Evolutionary conservation across 441 rosid genomes (phyloP).

Genomic region (Sinapis alba): DNA sequence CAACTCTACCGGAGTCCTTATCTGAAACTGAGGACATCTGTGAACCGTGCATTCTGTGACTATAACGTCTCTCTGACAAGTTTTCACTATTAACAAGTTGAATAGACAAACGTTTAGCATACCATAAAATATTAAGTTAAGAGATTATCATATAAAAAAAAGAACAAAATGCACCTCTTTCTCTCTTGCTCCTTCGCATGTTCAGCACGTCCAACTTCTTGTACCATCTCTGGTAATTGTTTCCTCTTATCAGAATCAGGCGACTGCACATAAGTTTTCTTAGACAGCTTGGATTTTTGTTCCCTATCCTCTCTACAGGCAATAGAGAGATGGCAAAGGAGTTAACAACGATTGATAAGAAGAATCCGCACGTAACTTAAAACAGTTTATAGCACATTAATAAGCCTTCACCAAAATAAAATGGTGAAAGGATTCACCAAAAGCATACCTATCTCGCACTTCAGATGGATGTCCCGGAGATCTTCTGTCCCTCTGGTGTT

Average conservation of each 20-base stretch:
- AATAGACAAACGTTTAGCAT: constrained; percentile 8
- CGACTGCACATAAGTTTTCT: constrained; percentile 42
- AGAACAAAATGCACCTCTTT: constrained; percentile 50
- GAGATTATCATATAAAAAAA: constrained; percentile 1
- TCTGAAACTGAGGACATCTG: constrained; percentile 47
- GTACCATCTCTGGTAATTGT: constrained; percentile 42
- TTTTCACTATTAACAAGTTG: constrained; percentile 56
- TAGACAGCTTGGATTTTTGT: constrained; percentile 39
- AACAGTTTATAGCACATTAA: constrained; percentile 9
- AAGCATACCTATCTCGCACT: constrained; percentile 56
- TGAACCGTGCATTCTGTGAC: constrained; percentile 44
- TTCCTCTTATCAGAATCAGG: constrained; percentile 44
- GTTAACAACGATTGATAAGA: neutral
- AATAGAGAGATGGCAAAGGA: constrained; percentile 15
- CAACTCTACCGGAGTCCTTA: constrained; percentile 44
- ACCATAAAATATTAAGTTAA: constrained; percentile 6
- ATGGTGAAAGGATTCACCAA: neutral
- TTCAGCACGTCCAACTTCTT: constrained; percentile 32
- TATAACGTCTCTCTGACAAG: constrained; percentile 39
- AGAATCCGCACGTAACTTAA: constrained; percentile 10
- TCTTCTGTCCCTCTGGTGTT: constrained; percentile 38
- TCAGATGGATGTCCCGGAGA: constrained; percentile 50
- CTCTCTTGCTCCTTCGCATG: constrained; percentile 43
- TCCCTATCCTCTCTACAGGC: constrained; percentile 40
- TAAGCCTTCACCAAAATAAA: constrained; percentile 7